Evolutionary conservation across 768 basidiomycete species (phyloP).

Genomic region (Scleroderma citrinum): DNA sequence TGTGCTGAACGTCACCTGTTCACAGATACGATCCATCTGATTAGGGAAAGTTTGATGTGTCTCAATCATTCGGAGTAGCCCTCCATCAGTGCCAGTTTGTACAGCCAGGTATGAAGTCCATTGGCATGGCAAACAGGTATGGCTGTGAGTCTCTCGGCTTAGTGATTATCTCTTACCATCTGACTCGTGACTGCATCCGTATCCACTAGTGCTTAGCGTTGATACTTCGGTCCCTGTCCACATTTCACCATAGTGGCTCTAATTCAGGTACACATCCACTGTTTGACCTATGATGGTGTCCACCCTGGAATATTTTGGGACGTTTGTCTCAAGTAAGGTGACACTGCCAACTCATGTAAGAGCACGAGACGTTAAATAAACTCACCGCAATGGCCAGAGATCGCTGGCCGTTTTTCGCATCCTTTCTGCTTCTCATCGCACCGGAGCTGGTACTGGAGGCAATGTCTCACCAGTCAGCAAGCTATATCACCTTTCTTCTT

Average conservation of each 20-base stretch:
- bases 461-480: conserved; percentile 25
- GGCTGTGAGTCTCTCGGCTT: conserved; percentile 12
- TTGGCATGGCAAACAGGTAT: not conserved
- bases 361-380: conserved; percentile 34
- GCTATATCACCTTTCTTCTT: conserved; percentile 7
- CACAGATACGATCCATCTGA: too few relatives aligned
- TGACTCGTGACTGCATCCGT: conserved; percentile 23
- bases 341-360: conserved; percentile 46
- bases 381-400: conserved; percentile 9
- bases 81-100: conserved; percentile 23
- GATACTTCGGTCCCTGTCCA: conserved; percentile 11
- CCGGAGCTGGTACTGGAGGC: conserved; percentile 19
- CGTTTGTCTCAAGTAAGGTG: conserved; percentile 22
- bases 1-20: too few relatives aligned
- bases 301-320: conserved; percentile 11
- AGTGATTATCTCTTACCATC: conserved; percentile 17
- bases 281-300: conserved; percentile 12
- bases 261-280: conserved; percentile 1
- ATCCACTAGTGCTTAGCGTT: conserved; percentile 23
- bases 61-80: conserved; percentile 8
- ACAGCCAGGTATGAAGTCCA: conserved; percentile 33
- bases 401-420: conserved; percentile 26
- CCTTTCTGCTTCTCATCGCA: conserved; percentile 13
- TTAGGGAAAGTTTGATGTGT: conserved; percentile 3
- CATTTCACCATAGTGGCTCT: conserved; percentile 17